Conservation (phyloP, 1,139 yeast species). For the Zygosaccharomyces sapae region DNA sequence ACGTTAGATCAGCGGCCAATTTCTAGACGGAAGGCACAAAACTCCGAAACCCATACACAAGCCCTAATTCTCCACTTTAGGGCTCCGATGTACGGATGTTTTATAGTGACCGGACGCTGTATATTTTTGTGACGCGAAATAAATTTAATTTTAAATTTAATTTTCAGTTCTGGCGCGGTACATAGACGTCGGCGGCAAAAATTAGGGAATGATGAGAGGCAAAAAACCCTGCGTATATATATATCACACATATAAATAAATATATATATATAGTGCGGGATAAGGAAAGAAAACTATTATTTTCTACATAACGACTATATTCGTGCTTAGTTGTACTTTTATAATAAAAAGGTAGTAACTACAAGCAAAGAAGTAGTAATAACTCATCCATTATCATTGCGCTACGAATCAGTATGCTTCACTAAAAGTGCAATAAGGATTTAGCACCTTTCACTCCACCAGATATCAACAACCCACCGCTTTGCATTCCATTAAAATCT, state of each 20-base stretch:
- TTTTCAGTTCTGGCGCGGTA: background rate
- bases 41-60: background rate
- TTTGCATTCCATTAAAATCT: conserved; percentile 42
- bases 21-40: no score
- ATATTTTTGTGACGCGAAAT: background rate
- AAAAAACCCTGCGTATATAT: background rate
- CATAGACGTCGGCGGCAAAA: conserved; percentile 4
- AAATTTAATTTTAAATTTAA: background rate
- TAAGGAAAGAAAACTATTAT: background rate
- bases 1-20: no score
- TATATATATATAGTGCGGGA: background rate
- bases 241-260: background rate
- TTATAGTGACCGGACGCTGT: background rate
- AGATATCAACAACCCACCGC: conserved; percentile 39
- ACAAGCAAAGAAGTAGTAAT: background rate
- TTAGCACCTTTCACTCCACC: conserved; percentile 29
- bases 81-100: background rate
- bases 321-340: background rate
- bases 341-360: background rate
- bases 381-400: background rate
- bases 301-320: background rate
- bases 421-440: conserved; percentile 11
- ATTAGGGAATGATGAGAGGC: background rate
- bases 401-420: conserved; percentile 8
- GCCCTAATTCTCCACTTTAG: background rate